phyloP scores from a whole-genome alignment of 2,329 filamentous ascomycete genomes.

The Taxawa tesnikishii region DNA sequence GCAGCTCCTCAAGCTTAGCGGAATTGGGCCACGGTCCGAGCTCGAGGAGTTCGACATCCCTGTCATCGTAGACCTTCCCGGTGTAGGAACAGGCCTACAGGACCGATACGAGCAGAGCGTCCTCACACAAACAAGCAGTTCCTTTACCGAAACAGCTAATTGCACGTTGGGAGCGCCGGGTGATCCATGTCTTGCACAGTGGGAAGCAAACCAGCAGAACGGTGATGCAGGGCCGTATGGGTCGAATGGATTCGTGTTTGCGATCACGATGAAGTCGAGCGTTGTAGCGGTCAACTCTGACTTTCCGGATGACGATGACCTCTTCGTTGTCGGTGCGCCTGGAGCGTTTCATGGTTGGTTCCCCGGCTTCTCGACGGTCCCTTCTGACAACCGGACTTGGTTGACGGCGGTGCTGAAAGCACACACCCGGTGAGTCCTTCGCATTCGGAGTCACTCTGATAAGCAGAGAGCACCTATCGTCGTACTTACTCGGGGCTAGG shows the following conservation, averaged over 20 bases:
- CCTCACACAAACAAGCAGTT: constrained; percentile 28
- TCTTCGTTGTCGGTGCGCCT: constrained; percentile 44
- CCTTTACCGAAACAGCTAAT: constrained; percentile 24
- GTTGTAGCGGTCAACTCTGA: too few species aligned
- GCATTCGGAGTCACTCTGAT: too few species aligned
- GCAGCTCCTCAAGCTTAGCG: constrained; percentile 52
- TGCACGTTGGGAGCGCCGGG: constrained; percentile 23
- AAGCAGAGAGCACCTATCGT: too few species aligned
- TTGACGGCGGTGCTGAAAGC: constrained; percentile 48
- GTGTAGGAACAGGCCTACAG: constrained; percentile 52
- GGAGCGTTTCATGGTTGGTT: constrained; percentile 44
- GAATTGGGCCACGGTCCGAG: constrained; percentile 52
- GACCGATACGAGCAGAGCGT: constrained; percentile 47
- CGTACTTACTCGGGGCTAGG: too few species aligned
- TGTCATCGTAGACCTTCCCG: constrained; percentile 42
- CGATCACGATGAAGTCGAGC: constrained; percentile 29
- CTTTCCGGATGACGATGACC: constrained; percentile 35
- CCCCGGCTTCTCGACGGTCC: constrained; percentile 38
- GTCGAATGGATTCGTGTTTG: constrained; percentile 43
- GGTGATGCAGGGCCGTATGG: constrained; percentile 30
- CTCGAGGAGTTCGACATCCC: constrained; percentile 42
- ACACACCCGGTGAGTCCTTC: too few species aligned
- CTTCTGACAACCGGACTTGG: constrained; percentile 39
- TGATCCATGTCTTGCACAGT: constrained; percentile 30
- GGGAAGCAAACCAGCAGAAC: constrained; percentile 29